Conservation (phyloP, 176 grass and related monocot genomes). For the Puccinellia tenuiflora region DNA sequence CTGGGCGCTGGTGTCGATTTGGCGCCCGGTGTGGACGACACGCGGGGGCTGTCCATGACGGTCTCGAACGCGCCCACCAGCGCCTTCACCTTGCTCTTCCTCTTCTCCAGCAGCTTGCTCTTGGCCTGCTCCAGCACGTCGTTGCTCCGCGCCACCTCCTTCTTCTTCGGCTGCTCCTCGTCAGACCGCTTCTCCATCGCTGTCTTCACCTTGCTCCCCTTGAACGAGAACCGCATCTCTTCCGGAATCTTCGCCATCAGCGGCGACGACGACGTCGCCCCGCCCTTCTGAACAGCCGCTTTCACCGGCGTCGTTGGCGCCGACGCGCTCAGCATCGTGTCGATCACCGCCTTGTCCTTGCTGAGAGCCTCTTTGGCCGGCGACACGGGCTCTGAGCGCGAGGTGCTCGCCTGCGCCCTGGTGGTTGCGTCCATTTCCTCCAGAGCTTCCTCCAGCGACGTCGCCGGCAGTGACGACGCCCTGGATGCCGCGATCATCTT, state of each 20-base stretch:
- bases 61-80: conserved; percentile 73
- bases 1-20: not conserved
- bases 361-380: not conserved
- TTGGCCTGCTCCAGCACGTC: conserved; percentile 72
- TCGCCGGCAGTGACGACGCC: not conserved
- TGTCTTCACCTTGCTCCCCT: conserved; percentile 50
- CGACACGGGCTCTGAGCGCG: conserved; percentile 21
- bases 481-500: not conserved
- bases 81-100: conserved; percentile 61
- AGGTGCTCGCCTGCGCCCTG: not conserved
- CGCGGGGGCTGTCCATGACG: conserved; percentile 45
- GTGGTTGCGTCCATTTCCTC: not conserved
- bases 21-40: not conserved
- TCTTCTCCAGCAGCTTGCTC: conserved; percentile 71
- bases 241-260: not conserved
- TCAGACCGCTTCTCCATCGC: conserved; percentile 51
- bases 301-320: conserved; percentile 15
- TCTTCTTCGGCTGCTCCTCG: conserved; percentile 53
- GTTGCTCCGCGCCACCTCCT: conserved; percentile 64
- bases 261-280: not conserved
- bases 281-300: not conserved
- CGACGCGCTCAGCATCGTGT: not conserved
- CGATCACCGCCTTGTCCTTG: not conserved
- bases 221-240: conserved; percentile 4
- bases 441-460: not conserved